Evolutionary conservation across 2,329 filamentous ascomycete species (phyloP), one percentile per base, ranked within the genome.

Genomic region (Ramularia endophylla): DNA sequence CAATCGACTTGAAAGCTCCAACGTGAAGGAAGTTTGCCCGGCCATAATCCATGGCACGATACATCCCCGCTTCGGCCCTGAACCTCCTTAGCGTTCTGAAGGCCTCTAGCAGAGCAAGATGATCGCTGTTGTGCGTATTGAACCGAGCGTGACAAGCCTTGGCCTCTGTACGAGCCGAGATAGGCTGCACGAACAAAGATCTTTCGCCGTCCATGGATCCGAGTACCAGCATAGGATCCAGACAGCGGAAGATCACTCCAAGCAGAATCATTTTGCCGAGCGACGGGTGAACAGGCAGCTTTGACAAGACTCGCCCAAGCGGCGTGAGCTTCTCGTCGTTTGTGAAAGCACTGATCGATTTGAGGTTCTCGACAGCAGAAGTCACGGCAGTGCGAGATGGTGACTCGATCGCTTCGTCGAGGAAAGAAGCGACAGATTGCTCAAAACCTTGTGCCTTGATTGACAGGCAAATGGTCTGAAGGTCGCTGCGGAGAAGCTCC

Each of bases 181-280:
- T 45, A 4, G 61, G 58, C 5, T 41, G 47, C 5, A 61, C 36
- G 39, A 67, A 66, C 6, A 70, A 45, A n/a, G 58, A 47, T n/a
- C 62, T 48, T 27, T 61, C 57, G 4, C 53, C 48, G 4, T 53
- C 55, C 5, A 64, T 56, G 12, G 63, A 60, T 27, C 64, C 69
- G 4, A 72, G 48, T 19, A 73, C 64, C 19, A 75, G 48, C 50
- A 75, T 65, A 0, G 72, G 70, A 46, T 74, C 70, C 4, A 75
- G 58, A 49, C 72, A 75, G 27, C 65, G 63, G 58, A 75, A 75
- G 33, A 75, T 65, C 18, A 72, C 56, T 5, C 72, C 72, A 8
- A 75, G 56, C 15, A 74, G 40, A 38, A 75, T 64, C 65, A 75
- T 68, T 45, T 73, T 75, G 20, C 66, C 72, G 27, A 69, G 49